Evolutionary conservation across 108 stramenopile species (phyloP).

Genomic region (Thalassiosira profunda): DNA sequence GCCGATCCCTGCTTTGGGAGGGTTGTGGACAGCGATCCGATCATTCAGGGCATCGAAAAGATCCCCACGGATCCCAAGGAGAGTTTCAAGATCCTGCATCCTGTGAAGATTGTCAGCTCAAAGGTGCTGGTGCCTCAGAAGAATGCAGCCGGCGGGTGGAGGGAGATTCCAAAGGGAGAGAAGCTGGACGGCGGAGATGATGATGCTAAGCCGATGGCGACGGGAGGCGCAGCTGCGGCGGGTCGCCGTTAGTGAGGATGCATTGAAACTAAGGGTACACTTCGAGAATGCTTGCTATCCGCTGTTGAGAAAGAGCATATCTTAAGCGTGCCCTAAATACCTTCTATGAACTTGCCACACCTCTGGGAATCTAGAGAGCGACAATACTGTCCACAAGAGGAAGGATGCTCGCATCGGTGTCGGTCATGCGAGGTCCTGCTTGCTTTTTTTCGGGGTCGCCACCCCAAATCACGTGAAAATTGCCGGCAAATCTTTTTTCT

Average conservation of each 20-base stretch:
- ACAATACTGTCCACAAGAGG: no score
- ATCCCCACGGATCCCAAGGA: slow-evolving; percentile 26
- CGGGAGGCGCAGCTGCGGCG: background rate
- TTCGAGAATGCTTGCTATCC: no score
- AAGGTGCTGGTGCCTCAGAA: slow-evolving; percentile 11
- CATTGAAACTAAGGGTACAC: no score
- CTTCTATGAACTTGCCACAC: no score
- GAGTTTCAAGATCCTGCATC: background rate
- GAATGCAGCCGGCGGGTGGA: background rate
- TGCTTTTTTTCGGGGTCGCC: no score
- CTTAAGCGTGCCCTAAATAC: no score
- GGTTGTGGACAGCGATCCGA: slow-evolving; percentile 63
- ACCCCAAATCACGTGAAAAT: no score
- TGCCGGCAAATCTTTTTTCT: no score
- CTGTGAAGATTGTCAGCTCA: slow-evolving; percentile 28
- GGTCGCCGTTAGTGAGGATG: background rate
- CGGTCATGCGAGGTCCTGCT: no score
- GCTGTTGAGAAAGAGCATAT: no score
- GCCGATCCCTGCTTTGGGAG: slow-evolving; percentile 96
- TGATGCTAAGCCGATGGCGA: background rate
- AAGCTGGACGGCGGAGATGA: background rate
- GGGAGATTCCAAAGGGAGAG: background rate
- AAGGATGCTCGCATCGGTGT: no score
- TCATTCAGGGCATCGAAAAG: slow-evolving; percentile 54
- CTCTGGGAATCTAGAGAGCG: no score